Conservation (phyloP, 768 basidiomycete species). For the Cantharellus anzutake region DNA sequence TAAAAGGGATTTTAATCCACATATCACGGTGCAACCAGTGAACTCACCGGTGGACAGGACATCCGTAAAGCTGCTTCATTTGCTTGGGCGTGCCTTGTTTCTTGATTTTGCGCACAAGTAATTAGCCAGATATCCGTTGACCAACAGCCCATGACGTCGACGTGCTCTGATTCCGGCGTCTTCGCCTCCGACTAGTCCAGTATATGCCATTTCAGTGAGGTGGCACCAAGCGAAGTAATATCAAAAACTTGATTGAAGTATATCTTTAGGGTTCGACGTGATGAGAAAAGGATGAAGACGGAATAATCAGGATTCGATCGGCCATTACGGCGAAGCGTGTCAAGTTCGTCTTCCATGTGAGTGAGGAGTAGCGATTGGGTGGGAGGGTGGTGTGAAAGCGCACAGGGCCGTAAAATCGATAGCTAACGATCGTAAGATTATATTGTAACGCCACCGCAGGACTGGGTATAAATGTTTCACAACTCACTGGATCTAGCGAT, state of each 20-base stretch:
- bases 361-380: not conserved
- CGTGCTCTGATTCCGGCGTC: slow-evolving; percentile 14
- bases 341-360: not conserved
- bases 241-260: slow-evolving; percentile 47
- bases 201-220: slow-evolving; percentile 26
- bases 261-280: slow-evolving; percentile 16
- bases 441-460: not conserved
- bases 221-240: slow-evolving; percentile 27
- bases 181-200: slow-evolving; percentile 50
- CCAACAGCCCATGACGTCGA: slow-evolving; percentile 24
- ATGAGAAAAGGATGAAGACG: slow-evolving; percentile 33
- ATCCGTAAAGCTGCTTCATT: not conserved
- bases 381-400: not conserved
- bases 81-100: not conserved
- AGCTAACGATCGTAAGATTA: not conserved
- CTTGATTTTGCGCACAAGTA: not conserved
- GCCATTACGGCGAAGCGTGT: not conserved
- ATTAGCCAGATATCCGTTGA: slow-evolving; percentile 15
- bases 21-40: not conserved
- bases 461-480: not conserved
- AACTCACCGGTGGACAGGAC: not conserved
- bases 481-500: not conserved
- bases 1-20: not conserved
- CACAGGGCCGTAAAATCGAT: not conserved
- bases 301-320: slow-evolving; percentile 33